Evolutionary conservation across 345 rosid species (phyloP).

Genomic region (Lepidium aucheri): DNA sequence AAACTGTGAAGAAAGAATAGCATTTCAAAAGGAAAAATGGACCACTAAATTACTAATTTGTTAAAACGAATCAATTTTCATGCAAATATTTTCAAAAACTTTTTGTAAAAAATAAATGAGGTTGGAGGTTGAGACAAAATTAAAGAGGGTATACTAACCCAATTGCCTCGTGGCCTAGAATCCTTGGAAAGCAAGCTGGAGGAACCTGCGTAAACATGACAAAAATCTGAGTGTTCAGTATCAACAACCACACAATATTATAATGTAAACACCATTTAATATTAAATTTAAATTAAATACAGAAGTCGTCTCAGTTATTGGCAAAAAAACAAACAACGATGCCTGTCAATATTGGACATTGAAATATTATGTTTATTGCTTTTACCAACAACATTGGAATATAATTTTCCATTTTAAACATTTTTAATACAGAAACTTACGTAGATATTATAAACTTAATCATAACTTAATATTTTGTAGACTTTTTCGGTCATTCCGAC

Average conservation of each 20-base stretch:
- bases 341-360: background rate
- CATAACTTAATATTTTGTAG: no score
- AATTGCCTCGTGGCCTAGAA: constrained; percentile 86
- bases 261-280: background rate
- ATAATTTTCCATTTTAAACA: no score
- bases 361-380: background rate
- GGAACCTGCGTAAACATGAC: constrained; percentile 38
- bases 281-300: no score
- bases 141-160: constrained; percentile 41
- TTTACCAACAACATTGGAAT: background rate
- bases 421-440: no score
- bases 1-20: no score
- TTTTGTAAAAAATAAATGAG: background rate
- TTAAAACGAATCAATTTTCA: no score
- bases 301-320: background rate
- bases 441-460: no score
- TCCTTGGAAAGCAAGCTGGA: constrained; percentile 66
- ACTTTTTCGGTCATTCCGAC: no score
- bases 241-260: background rate
- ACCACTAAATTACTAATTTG: no score
- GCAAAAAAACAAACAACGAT: background rate
- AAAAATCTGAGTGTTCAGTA: background rate
- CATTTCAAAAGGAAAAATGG: no score
- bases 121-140: background rate
- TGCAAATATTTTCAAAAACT: background rate